phyloP scores from a whole-genome alignment of 192 early-diverging fungal species.

The Backusella tuberculispora region DNA sequence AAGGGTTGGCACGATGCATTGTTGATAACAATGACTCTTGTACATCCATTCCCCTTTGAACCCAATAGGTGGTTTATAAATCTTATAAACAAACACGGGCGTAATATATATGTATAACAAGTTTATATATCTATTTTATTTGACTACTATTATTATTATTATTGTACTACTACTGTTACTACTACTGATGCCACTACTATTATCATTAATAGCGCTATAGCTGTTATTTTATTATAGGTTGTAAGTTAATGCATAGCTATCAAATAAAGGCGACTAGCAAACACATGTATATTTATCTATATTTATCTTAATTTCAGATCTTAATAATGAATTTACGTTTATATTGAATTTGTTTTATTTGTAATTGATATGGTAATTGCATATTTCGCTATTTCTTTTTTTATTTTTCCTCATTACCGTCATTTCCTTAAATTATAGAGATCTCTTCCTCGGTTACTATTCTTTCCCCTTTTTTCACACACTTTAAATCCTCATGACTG shows the following conservation, averaged over 20 bases:
- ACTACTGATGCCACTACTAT: too few species aligned
- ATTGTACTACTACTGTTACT: too few species aligned
- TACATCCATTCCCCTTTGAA: not conserved
- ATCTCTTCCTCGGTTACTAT: not conserved
- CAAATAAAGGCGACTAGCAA: too few species aligned
- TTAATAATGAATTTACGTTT: not conserved
- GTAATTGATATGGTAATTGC: not conserved
- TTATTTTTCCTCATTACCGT: not conserved
- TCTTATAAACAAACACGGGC: slow-evolving; percentile 3
- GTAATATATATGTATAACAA: not conserved
- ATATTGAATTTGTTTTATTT: not conserved
- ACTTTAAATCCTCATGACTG: not conserved
- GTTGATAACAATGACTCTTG: slow-evolving; percentile 8
- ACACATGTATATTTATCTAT: not conserved
- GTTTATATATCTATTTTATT: too few species aligned
- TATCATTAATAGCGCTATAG: too few species aligned
- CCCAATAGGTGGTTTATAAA: slow-evolving; percentile 8
- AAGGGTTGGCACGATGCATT: slow-evolving; percentile 7
- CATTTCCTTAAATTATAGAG: not conserved
- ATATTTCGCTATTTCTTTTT: slow-evolving; percentile 1
- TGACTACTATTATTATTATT: not conserved
- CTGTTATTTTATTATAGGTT: too few species aligned
- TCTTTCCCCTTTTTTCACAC: not conserved
- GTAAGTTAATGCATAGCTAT: too few species aligned
- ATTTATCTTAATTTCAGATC: not conserved